Evolutionary conservation across 2,329 filamentous ascomycete species (phyloP), one percentile per base, ranked within the genome.

Genomic region (Cercospora sojina): DNA sequence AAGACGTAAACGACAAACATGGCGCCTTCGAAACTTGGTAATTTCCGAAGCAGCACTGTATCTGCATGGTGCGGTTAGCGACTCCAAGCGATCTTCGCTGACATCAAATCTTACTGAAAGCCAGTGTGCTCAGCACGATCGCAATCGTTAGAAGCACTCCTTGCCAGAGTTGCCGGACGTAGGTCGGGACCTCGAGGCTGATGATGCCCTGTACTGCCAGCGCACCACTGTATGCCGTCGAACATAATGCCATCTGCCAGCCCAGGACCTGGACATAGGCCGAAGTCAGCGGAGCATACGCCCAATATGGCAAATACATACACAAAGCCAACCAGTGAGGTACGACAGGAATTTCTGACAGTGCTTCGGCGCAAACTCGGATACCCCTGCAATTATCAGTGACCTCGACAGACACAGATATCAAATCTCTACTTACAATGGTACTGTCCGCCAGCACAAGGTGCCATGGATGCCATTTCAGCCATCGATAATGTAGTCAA

Each of bases 21-120:
- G 13, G 69, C 64, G 0, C 80, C 80, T 73, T 86, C 84, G 41
- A 74, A 61, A 20, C 68, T 62, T 13, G 73, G 74, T 7, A 75
- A 62, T 2, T 81, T 70, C 49, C 77, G 77, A 3, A 79, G 80
- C 23, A 62, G 67, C 53, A 64, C 68, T n/a, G 67, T 69, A 58
- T 71, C 69, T 57, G 53, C 16, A 31, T 13, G 27, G 18, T 23
- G 31, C 16, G 3, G 8, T 57, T 20, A 57, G 53, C 29, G 18
- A 32, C 20, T 57, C 3, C 18, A n/a, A 18, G n/a, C 27, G 7
- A n/a, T 5, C 53, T 10, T 20, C 27, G 53, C 53, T 13, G 5
- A 3, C 18, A 6, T 32, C n/a, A 2, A 7, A 16, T n/a, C 53
- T 57, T 35, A 57, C 53, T 57, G 56, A 69, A 71, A 3, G 72